Evolutionary conservation across 2,329 filamentous ascomycete genomes (phyloP).

Genomic region (Talaromyces atroroseus): DNA sequence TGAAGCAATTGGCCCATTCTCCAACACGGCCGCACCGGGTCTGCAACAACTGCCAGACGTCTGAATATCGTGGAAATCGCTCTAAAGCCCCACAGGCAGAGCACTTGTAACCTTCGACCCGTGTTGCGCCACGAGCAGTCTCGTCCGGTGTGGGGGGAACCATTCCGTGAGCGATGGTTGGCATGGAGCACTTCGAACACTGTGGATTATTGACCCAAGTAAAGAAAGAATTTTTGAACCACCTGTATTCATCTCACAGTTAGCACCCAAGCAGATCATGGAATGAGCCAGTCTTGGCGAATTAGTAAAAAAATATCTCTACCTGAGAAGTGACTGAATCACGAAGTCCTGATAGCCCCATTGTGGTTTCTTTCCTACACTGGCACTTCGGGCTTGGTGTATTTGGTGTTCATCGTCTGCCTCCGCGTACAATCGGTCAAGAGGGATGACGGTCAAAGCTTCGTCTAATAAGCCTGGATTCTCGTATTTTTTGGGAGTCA

Average conservation of each 20-base stretch:
- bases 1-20: conserved; percentile 98
- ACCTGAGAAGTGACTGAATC: conserved; percentile 79
- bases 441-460: conserved; percentile 75
- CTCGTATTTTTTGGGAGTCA: conserved; percentile 89
- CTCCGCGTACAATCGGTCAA: conserved; percentile 87
- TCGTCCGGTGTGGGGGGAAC: conserved; percentile 83
- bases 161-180: conserved; percentile 77
- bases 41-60: conserved; percentile 88
- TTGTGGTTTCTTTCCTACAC: conserved; percentile 75
- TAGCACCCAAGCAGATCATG: background rate
- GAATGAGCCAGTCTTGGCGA: background rate
- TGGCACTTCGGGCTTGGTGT: conserved; percentile 78
- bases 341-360: conserved; percentile 99
- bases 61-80: conserved; percentile 88
- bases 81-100: conserved; percentile 71
- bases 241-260: conserved; percentile 48
- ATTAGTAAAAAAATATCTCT: conserved; percentile 27
- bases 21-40: conserved; percentile 80
- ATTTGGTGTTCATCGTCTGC: conserved; percentile 92
- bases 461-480: conserved; percentile 93
- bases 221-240: conserved; percentile 96
- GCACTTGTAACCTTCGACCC: conserved; percentile 88
- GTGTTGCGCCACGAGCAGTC: conserved; percentile 75
- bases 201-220: conserved; percentile 94
- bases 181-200: conserved; percentile 73